phyloP scores from a whole-genome alignment of 768 basidiomycete species.

The Tylopilus sp. region DNA sequence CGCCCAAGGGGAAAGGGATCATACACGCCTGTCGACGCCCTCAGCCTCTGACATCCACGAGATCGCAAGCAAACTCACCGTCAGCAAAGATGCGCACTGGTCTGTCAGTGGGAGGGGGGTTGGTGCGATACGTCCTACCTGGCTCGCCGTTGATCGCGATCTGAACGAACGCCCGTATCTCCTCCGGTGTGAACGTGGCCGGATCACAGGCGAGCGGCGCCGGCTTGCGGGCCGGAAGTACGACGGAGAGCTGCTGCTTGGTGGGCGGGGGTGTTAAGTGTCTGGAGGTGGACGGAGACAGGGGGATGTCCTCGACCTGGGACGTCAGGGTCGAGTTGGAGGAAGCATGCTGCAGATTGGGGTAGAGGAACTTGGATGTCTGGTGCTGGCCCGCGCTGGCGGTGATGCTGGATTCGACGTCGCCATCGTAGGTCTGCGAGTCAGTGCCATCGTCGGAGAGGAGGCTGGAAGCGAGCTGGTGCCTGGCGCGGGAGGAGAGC shows the following conservation, averaged over 20 bases:
- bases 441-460: slow-evolving; percentile 74
- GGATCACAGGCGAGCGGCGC: slow-evolving; percentile 48
- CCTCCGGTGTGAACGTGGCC: slow-evolving; percentile 63
- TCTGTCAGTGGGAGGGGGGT: slow-evolving; percentile 72
- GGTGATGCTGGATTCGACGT: slow-evolving; percentile 77
- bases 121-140: slow-evolving; percentile 75
- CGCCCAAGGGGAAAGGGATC: too few relatives aligned
- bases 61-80: slow-evolving; percentile 45
- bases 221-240: slow-evolving; percentile 33
- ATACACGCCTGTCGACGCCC: slow-evolving; percentile 36
- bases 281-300: slow-evolving; percentile 19
- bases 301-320: slow-evolving; percentile 28
- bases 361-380: slow-evolving; percentile 28
- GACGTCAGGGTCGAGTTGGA: slow-evolving; percentile 54
- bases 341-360: slow-evolving; percentile 39
- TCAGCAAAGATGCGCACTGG: slow-evolving; percentile 93
- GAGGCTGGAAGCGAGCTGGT: slow-evolving; percentile 53
- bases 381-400: slow-evolving; percentile 45
- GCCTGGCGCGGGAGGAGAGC: slow-evolving; percentile 33
- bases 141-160: slow-evolving; percentile 71
- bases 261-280: slow-evolving; percentile 20
- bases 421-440: slow-evolving; percentile 88
- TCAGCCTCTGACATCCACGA: neutral
- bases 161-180: slow-evolving; percentile 75
- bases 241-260: slow-evolving; percentile 19